These are phyloP conservation scores for Rhodotorula babjevae DNA, from an alignment of 768 basidiomycete species.

Conservation along the genomic window DNA sequence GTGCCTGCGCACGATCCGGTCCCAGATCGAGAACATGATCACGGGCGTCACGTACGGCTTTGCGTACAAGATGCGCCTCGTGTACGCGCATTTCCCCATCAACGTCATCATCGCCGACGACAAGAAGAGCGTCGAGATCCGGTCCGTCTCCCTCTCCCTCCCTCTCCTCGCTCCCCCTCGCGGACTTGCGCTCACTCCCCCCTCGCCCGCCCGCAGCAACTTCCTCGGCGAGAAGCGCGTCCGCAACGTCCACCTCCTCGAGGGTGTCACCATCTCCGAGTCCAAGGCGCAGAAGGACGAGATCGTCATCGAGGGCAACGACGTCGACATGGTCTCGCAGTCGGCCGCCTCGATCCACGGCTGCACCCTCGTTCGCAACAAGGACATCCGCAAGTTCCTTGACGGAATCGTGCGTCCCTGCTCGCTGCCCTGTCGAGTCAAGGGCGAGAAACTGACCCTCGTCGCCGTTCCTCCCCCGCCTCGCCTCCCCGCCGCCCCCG, in stretches of 20 bases:
- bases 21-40: conserved; percentile 94
- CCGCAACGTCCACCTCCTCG: conserved; percentile 85
- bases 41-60: conserved; percentile 98
- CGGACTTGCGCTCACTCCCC: not conserved
- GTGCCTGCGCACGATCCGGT: conserved; percentile 92
- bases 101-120: conserved; percentile 73
- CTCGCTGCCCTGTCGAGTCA: too few relatives aligned
- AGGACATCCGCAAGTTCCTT: conserved; percentile 77
- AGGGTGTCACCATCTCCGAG: conserved; percentile 75
- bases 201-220: conserved; percentile 21
- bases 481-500: too few relatives aligned
- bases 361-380: conserved; percentile 93
- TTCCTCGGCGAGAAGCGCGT: conserved; percentile 62
- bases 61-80: conserved; percentile 99
- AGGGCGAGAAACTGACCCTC: too few relatives aligned
- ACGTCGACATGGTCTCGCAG: conserved; percentile 88
- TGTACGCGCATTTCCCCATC: conserved; percentile 99
- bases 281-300: conserved; percentile 92
- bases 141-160: conserved; percentile 58
- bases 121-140: conserved; percentile 73
- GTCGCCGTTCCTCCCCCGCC: too few relatives aligned
- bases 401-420: not conserved
- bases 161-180: not conserved
- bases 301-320: conserved; percentile 40
- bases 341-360: conserved; percentile 99